Conservation (phyloP, 2,329 filamentous ascomycete species). For the Hypoxylon sp. region DNA sequence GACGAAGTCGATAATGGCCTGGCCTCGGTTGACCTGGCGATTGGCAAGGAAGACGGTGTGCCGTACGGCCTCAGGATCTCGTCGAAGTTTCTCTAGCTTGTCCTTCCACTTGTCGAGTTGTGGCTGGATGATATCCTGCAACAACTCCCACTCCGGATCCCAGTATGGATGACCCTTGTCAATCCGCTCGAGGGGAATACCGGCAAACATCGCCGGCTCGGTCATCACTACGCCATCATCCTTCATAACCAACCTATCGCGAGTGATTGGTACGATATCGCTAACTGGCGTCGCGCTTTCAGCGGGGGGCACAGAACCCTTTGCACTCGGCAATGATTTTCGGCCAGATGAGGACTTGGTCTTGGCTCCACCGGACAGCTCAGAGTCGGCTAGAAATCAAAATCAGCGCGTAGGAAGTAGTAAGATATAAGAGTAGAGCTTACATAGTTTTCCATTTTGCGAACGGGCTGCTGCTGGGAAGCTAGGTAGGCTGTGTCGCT, state of each 20-base stretch:
- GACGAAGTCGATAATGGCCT: constrained; percentile 67
- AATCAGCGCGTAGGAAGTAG: constrained; percentile 34
- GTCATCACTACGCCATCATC: constrained; percentile 66
- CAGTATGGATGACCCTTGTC: constrained; percentile 67
- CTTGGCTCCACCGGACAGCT: constrained; percentile 46
- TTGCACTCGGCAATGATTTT: constrained; percentile 52
- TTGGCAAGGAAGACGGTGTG: constrained; percentile 67
- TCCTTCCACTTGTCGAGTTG: constrained; percentile 64
- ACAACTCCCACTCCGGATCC: constrained; percentile 67
- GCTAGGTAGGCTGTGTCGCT: constrained; percentile 52
- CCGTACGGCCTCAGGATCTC: constrained; percentile 51
- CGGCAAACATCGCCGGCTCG: constrained; percentile 66
- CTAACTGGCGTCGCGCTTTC: constrained; percentile 42
- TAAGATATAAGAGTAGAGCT: constrained; percentile 3
- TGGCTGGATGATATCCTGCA: constrained; percentile 61
- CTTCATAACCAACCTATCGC: constrained; percentile 61
- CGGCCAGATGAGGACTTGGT: constrained; percentile 50
- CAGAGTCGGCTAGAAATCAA: constrained; percentile 39
- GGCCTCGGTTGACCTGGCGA: constrained; percentile 70
- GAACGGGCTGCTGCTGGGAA: constrained; percentile 42
- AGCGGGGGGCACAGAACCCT: constrained; percentile 47
- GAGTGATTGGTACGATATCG: constrained; percentile 61
- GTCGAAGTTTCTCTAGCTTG: constrained; percentile 58
- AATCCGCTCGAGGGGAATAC: constrained; percentile 68
- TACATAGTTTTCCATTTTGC: constrained; percentile 41